A percentile compares a stretch with the other conserved stretches of the same genome.
These are phyloP conservation scores for Hyaloperonospora brassicae DNA, from an alignment of 352 stramenopile species.

Conservation along the genomic window DNA sequence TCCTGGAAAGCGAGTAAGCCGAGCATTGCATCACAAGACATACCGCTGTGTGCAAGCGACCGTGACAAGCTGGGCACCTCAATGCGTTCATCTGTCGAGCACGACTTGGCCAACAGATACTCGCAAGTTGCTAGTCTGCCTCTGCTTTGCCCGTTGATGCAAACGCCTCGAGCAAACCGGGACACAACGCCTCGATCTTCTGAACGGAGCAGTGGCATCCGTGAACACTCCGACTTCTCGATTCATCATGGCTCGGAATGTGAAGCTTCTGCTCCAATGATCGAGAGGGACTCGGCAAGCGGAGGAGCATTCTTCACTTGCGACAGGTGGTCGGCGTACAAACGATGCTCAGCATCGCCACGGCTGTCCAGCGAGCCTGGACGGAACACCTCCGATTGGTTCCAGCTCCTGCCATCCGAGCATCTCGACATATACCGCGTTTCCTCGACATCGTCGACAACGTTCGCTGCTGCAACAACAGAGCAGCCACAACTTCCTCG, in stretches of 20 bases:
- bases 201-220: slow-evolving; percentile 23
- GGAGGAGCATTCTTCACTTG: slow-evolving; percentile 14
- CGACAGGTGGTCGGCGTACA: slow-evolving; percentile 14
- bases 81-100: slow-evolving; percentile 20
- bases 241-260: slow-evolving; percentile 18
- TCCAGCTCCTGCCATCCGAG: slow-evolving; percentile 11
- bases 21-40: slow-evolving; percentile 21
- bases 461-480: slow-evolving; percentile 21
- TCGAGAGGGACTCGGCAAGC: slow-evolving; percentile 18
- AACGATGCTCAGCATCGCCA: slow-evolving; percentile 22
- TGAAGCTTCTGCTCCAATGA: slow-evolving; percentile 8
- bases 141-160: not conserved
- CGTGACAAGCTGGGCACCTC: slow-evolving; percentile 19
- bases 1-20: slow-evolving; percentile 20
- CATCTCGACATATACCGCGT: slow-evolving; percentile 29
- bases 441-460: slow-evolving; percentile 33
- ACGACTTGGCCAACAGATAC: slow-evolving; percentile 13
- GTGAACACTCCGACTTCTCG: slow-evolving; percentile 24
- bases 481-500: slow-evolving; percentile 19
- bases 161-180: slow-evolving; percentile 5
- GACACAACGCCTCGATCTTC: slow-evolving; percentile 23
- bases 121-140: slow-evolving; percentile 19
- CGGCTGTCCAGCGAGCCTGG: slow-evolving; percentile 21
- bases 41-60: slow-evolving; percentile 13
- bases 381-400: slow-evolving; percentile 21